Evolutionary conservation across 2,329 filamentous ascomycete species (phyloP).

Genomic region (Colletotrichum eremochloae): DNA sequence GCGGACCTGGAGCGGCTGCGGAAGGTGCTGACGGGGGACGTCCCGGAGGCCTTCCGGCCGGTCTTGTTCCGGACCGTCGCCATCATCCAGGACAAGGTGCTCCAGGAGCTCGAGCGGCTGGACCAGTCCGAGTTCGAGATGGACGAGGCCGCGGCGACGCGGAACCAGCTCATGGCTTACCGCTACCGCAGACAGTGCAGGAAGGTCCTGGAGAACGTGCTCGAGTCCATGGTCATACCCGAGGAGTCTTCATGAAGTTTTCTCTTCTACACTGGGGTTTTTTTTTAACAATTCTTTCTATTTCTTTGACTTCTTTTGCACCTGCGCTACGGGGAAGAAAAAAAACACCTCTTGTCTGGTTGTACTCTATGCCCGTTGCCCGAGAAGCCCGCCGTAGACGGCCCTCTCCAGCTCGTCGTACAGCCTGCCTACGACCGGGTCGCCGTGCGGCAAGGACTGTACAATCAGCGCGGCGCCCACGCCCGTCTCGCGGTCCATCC

Average conservation of each 20-base stretch:
- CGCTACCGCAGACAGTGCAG: slow-evolving; percentile 64
- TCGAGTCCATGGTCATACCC: slow-evolving; percentile 53
- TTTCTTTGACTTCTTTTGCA: too few relatives aligned
- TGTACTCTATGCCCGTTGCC: not conserved
- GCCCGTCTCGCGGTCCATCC: slow-evolving; percentile 55
- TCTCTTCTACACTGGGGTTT: too few relatives aligned
- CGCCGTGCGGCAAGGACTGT: slow-evolving; percentile 55
- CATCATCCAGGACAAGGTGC: slow-evolving; percentile 59
- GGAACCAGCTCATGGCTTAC: slow-evolving; percentile 62
- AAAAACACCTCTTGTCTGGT: not conserved
- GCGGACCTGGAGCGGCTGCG: slow-evolving; percentile 44
- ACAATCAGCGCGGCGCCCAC: slow-evolving; percentile 57
- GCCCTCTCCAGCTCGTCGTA: slow-evolving; percentile 57
- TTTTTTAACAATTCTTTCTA: not conserved
- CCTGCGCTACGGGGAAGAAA: too few relatives aligned
- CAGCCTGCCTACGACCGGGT: slow-evolving; percentile 52
- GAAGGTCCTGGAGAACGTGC: slow-evolving; percentile 60
- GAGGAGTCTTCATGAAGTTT: not conserved
- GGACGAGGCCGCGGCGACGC: slow-evolving; percentile 57
- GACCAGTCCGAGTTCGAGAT: slow-evolving; percentile 61
- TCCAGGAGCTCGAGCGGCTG: slow-evolving; percentile 60
- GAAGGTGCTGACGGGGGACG: slow-evolving; percentile 50
- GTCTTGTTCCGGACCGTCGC: slow-evolving; percentile 53
- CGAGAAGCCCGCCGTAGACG: slow-evolving; percentile 52
- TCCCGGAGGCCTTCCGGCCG: slow-evolving; percentile 47